Percentiles rank a stretch among this genome's conserved stretches.
Conservation (phyloP, 1,139 yeast genomes). For the Lodderomyces elongisporus region DNA sequence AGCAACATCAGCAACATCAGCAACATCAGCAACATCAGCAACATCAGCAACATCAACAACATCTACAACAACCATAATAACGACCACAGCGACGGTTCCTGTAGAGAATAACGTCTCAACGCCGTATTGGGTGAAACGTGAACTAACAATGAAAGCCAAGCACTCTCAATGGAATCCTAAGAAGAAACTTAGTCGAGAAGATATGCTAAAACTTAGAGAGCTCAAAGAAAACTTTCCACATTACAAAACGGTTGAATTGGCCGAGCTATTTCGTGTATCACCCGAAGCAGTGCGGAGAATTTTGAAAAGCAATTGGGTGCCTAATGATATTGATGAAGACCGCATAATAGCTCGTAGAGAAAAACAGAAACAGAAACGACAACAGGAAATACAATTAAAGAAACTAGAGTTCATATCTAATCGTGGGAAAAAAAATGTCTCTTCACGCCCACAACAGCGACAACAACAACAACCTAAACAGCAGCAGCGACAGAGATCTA, state of each 20-base stretch:
- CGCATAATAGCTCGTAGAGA: constrained; percentile 17
- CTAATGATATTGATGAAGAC: constrained; percentile 49
- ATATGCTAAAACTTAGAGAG: constrained; percentile 61
- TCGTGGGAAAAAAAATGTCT: too few species aligned
- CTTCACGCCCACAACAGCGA: too few species aligned
- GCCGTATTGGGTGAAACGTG: constrained; percentile 63
- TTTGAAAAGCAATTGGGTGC: constrained; percentile 67
- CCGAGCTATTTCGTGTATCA: constrained; percentile 62
- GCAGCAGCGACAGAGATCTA: too few species aligned
- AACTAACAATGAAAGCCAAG: constrained; percentile 55
- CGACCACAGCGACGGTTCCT: too few species aligned
- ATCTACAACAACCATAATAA: too few species aligned
- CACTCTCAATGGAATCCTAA: constrained; percentile 68
- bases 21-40: too few species aligned
- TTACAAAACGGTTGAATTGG: constrained; percentile 54
- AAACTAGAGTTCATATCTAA: too few species aligned
- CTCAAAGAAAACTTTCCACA: constrained; percentile 57
- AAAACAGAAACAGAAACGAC: constrained; percentile 2
- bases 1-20: too few species aligned
- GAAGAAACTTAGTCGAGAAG: constrained; percentile 61
- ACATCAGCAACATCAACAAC: too few species aligned
- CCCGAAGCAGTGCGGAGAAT: constrained; percentile 84
- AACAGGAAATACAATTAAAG: neutral
- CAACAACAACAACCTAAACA: too few species aligned
- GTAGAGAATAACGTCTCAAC: too few species aligned